Percentiles rank a stretch among this genome's conserved stretches.
phyloP scores from a whole-genome alignment of 768 basidiomycete species.

The Rhodotorula taiwanensis region DNA sequence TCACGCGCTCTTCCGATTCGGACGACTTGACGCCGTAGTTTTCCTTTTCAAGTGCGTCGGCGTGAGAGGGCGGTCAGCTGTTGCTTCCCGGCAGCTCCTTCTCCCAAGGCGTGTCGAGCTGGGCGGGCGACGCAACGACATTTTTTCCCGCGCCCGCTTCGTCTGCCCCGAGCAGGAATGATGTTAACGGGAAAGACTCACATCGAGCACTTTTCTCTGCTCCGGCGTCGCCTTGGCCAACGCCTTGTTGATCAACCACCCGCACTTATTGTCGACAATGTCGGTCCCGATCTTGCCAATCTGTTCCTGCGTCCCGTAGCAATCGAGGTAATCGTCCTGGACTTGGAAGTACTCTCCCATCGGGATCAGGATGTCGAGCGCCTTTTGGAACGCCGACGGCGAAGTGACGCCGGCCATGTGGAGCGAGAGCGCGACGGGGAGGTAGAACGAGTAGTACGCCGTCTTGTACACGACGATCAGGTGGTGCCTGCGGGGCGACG shows the following conservation, averaged over 20 bases:
- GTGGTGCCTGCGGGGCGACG: conserved; percentile 64
- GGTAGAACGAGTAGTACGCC: conserved; percentile 96
- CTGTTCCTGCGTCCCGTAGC: conserved; percentile 75
- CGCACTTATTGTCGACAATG: conserved; percentile 97
- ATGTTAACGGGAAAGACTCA: conserved; percentile 32
- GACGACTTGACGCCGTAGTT: conserved; percentile 61
- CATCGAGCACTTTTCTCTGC: conserved; percentile 50
- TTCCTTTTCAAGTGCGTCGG: conserved; percentile 59
- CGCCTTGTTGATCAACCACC: conserved; percentile 89
- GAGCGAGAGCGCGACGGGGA: conserved; percentile 92
- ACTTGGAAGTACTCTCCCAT: conserved; percentile 98
- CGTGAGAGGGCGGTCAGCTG: too few relatives aligned
- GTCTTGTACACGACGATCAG: conserved; percentile 97
- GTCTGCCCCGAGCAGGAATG: too few relatives aligned
- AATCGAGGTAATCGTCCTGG: conserved; percentile 96
- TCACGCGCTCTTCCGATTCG: conserved; percentile 56
- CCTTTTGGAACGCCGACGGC: conserved; percentile 62
- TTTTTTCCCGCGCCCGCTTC: too few relatives aligned
- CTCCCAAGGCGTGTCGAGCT: too few relatives aligned
- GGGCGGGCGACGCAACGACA: too few relatives aligned
- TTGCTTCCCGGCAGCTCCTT: too few relatives aligned
- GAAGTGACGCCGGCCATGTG: conserved; percentile 53
- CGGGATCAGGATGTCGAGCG: conserved; percentile 74
- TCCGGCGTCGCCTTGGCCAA: conserved; percentile 50
- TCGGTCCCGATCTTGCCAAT: conserved; percentile 97